Percentiles rank a stretch among this genome's conserved stretches.
These are phyloP conservation scores for Metschnikowia cerradonensis DNA, from an alignment of 805 yeast genomes.

Conservation along the genomic window DNA sequence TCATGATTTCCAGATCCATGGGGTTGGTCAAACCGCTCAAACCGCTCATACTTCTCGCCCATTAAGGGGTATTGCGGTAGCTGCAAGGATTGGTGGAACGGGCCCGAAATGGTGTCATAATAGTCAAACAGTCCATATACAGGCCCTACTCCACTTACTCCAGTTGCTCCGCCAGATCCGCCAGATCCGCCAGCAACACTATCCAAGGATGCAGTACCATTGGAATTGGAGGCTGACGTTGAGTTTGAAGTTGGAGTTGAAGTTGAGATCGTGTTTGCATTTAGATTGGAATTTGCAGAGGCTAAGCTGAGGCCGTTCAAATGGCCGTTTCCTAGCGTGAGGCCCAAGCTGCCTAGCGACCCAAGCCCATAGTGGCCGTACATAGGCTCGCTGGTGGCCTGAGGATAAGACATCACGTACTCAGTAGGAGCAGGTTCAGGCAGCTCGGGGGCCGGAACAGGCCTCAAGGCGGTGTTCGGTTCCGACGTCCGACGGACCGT, in stretches of 20 bases:
- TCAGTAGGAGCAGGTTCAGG: background rate
- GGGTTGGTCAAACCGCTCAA: too few relatives aligned
- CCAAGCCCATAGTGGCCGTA: background rate
- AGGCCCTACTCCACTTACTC: too few relatives aligned
- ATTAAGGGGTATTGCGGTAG: background rate
- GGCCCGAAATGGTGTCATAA: background rate
- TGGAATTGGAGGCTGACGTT: too few relatives aligned
- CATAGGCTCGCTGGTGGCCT: background rate
- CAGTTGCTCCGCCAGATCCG: too few relatives aligned
- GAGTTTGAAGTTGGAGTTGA: too few relatives aligned
- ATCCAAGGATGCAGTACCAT: too few relatives aligned
- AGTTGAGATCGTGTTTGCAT: too few relatives aligned
- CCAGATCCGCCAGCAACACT: too few relatives aligned
- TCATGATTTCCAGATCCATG: too few relatives aligned
- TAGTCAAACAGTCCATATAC: background rate
- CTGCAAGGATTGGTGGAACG: background rate
- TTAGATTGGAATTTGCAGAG: too few relatives aligned
- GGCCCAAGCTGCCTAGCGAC: background rate
- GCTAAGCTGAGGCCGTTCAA: background rate
- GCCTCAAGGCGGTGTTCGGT: background rate
- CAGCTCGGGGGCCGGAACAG: background rate
- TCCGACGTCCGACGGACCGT: background rate
- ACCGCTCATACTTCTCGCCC: background rate
- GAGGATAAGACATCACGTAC: background rate
- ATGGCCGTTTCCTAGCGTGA: too few relatives aligned